A percentile compares a stretch with the other conserved stretches of the same genome.
Evolutionary conservation across 129 eudicot species (phyloP).

Genomic region (Pittosporum tobira): DNA sequence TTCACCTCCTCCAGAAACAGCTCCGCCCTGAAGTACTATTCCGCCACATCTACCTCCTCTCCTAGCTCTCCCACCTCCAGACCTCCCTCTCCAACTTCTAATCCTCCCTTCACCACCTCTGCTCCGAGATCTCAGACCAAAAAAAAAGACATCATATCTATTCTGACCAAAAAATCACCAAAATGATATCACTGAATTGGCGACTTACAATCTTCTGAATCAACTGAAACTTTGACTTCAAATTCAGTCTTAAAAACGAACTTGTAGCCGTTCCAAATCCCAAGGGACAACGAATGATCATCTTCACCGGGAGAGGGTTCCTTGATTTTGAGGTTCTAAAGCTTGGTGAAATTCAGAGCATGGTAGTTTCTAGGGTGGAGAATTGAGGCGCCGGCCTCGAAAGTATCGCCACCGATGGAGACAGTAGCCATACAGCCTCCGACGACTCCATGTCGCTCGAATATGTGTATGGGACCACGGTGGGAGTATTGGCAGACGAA

Average conservation of each 20-base stretch:
- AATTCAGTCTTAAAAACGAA: constrained; percentile 55
- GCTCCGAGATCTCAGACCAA: too few species aligned
- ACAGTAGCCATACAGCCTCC: constrained; percentile 99
- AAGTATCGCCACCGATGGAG: constrained; percentile 54
- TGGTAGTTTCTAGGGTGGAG: constrained; percentile 86
- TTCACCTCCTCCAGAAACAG: too few species aligned
- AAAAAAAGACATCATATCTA: too few species aligned
- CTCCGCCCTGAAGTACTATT: too few species aligned
- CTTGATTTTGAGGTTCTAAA: constrained; percentile 26
- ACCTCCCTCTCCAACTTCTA: too few species aligned
- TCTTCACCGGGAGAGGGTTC: constrained; percentile 22
- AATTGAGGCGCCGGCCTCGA: constrained; percentile 93
- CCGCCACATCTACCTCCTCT: too few species aligned
- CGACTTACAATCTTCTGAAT: constrained; percentile 30
- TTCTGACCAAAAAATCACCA: too few species aligned
- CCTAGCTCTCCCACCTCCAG: too few species aligned
- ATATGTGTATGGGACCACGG: constrained; percentile 35
- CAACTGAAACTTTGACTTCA: constrained; percentile 27
- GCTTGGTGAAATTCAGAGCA: constrained; percentile 45
- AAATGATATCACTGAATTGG: constrained; percentile 59
- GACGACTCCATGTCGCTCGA: constrained; percentile 58
- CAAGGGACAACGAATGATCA: constrained; percentile 36
- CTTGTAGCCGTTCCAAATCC: constrained; percentile 69
- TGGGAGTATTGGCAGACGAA: constrained; percentile 58
- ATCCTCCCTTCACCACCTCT: too few species aligned